Conservation (phyloP, 345 rosid species). For the Rubroshorea leprosula region DNA sequence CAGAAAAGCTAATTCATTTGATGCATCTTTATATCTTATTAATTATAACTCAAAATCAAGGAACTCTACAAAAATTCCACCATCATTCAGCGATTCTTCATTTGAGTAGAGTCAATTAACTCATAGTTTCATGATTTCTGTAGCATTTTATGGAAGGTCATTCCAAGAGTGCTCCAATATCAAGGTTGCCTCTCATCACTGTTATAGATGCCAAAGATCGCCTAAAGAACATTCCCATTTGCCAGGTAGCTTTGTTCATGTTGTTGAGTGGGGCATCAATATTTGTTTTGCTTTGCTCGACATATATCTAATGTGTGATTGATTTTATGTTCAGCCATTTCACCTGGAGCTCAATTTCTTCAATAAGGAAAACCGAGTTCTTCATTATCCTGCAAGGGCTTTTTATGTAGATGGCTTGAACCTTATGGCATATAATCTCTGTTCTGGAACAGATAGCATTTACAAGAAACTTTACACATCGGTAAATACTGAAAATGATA, state of each 20-base stretch:
- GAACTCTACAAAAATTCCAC: not conserved
- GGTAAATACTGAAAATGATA: slow-evolving; percentile 37
- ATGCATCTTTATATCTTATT: slow-evolving; percentile 1
- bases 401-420: slow-evolving; percentile 80
- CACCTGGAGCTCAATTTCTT: slow-evolving; percentile 98
- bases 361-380: slow-evolving; percentile 83
- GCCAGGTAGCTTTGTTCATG: slow-evolving; percentile 50
- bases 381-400: slow-evolving; percentile 91
- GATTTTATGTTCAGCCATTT: slow-evolving; percentile 65
- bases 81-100: not conserved
- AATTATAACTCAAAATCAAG: not conserved
- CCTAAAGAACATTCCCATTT: slow-evolving; percentile 81
- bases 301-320: slow-evolving; percentile 24
- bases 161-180: slow-evolving; percentile 87
- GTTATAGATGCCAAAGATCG: slow-evolving; percentile 61
- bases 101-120: not conserved
- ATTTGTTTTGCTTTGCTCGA: slow-evolving; percentile 15
- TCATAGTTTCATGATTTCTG: slow-evolving; percentile 18
- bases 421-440: slow-evolving; percentile 86
- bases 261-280: slow-evolving; percentile 12
- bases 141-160: slow-evolving; percentile 99
- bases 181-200: slow-evolving; percentile 81
- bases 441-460: slow-evolving; percentile 69
- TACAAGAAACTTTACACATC: slow-evolving; percentile 84
- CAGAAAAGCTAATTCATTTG: not conserved